Evolutionary conservation across 164 flowering plant genomes (phyloP).

Genomic region (Nelumbo lutea): DNA sequence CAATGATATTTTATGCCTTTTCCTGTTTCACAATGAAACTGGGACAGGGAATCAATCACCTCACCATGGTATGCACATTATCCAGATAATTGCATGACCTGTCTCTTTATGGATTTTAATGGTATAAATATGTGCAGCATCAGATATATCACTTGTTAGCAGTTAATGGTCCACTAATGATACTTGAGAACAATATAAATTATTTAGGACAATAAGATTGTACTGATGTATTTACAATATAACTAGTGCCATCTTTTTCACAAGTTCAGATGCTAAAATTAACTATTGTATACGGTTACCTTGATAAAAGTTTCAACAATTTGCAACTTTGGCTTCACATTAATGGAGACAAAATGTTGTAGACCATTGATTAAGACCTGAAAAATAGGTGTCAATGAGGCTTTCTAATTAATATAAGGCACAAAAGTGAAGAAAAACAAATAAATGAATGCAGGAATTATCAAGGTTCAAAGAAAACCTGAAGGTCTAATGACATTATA

Average conservation of each 20-base stretch:
- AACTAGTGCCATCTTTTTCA: too few relatives aligned
- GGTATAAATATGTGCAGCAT: too few relatives aligned
- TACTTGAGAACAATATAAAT: too few relatives aligned
- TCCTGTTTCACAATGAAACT: not conserved
- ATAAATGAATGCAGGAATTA: not conserved
- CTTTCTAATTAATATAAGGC: not conserved
- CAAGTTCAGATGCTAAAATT: not conserved
- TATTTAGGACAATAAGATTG: too few relatives aligned
- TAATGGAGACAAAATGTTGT: conserved; percentile 62
- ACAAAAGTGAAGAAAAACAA: conserved; percentile 1
- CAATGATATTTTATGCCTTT: not conserved
- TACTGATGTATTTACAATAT: too few relatives aligned
- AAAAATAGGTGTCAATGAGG: conserved; percentile 8
- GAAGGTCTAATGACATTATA: conserved; percentile 91
- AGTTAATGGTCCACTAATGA: too few relatives aligned
- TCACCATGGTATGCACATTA: too few relatives aligned
- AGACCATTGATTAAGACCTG: conserved; percentile 95
- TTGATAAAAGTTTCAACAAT: conserved; percentile 83
- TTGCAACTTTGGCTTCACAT: conserved; percentile 79
- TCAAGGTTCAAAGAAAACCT: conserved; percentile 39
- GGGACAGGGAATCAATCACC: not conserved
- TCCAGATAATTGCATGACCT: too few relatives aligned
- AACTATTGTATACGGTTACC: conserved; percentile 30
- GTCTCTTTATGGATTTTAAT: too few relatives aligned
- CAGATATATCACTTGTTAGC: too few relatives aligned